Evolutionary conservation across 495 filamentous ascomycete genomes (phyloP), one percentile per base, ranked within the genome.

Genomic region (Aspergillus ostianus): DNA sequence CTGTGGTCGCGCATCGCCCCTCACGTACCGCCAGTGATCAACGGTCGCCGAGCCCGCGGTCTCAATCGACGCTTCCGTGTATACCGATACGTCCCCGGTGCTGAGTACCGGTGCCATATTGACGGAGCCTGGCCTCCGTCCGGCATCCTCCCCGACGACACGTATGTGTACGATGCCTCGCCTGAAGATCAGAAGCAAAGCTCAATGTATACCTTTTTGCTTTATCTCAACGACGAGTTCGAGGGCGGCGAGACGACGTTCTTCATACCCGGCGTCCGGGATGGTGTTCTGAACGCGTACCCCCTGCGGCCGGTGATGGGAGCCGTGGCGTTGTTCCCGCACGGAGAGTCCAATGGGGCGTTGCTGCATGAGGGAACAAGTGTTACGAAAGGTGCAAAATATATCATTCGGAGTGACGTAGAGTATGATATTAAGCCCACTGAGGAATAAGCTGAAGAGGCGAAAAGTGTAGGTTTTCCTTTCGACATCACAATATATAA

Each of bases 241-340:
- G 73, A 76, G 64, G 73, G 73, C 20, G 73, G 73, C 6, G 73
- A 76, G 63, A 76, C 73, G 12, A 76, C 73, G 0, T 76, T 76
- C 57, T 76, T 76, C 47, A 53, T 76, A 55, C 73, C 73, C 4
- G 73, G 71, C 5, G 62, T 66, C 2, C 61, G 68, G 47, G 73
- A 76, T 53, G 73, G 73, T 17, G 68, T 62, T 1, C 63, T 76
- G 18, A 76, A 76, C 57, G 73, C 71, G 8, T 76, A 76, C 47
- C 73, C 73, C 0, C 70, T 76, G 4, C 63, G 71, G 36, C 73
- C 73, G n/a, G 73, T 76, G 19, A 76, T 76, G 73, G 73, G 73
- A 32, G 56, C 71, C 23, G 73, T 74, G n/a, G 73, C 73, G 4
- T 68, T 76, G 10, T 76, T 76, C 53, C 73, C 73, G 0, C 73